Evolutionary conservation across 768 basidiomycete species (phyloP).

Genomic region (Russula dissimulans): DNA sequence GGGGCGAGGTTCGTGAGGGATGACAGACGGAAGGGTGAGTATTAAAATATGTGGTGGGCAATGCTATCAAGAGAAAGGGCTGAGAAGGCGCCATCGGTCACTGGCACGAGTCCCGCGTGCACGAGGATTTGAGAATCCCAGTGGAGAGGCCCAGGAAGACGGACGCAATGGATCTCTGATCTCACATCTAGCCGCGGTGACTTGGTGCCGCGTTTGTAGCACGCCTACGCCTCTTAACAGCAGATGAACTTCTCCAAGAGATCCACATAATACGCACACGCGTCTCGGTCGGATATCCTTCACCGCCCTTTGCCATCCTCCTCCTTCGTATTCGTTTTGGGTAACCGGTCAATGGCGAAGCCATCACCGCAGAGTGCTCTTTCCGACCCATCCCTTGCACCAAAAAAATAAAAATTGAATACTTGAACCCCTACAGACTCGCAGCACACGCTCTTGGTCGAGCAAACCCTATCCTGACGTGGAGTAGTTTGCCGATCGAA

Average conservation of each 20-base stretch:
- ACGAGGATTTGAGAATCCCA: slow-evolving; percentile 11
- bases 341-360: slow-evolving; percentile 16
- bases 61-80: slow-evolving; percentile 1
- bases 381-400: background rate
- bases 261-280: background rate
- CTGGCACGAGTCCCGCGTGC: slow-evolving; percentile 7
- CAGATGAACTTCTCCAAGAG: slow-evolving; percentile 17
- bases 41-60: slow-evolving; percentile 15
- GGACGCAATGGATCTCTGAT: slow-evolving; percentile 10
- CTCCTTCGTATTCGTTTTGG: slow-evolving; percentile 5
- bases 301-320: background rate
- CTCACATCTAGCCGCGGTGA: slow-evolving; percentile 14
- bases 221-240: slow-evolving; percentile 10
- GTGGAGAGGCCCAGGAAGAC: background rate
- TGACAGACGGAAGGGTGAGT: slow-evolving; percentile 2
- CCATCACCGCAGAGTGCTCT: slow-evolving; percentile 8
- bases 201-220: slow-evolving; percentile 18
- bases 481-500: background rate
- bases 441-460: no score
- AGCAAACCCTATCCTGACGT: no score
- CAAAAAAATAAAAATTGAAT: no score
- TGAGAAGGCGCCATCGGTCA: slow-evolving; percentile 3
- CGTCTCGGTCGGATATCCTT: background rate
- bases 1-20: slow-evolving; percentile 9
- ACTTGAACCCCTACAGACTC: no score